These are phyloP conservation scores for Physcomitrium patens DNA, from an alignment of 225 moss, liverwort and hornwort genomes.

Conservation along the genomic window DNA sequence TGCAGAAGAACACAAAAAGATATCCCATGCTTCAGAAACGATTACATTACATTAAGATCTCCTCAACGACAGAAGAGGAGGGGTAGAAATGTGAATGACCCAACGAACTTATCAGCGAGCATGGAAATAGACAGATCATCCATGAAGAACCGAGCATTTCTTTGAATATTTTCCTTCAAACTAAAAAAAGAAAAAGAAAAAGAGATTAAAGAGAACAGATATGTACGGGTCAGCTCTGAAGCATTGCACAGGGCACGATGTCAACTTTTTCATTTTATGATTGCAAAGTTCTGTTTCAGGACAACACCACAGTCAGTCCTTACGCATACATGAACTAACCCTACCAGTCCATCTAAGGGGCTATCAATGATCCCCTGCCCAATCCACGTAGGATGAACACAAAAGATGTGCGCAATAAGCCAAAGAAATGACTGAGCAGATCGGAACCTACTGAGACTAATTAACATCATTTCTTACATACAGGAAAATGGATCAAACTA, in stretches of 20 bases:
- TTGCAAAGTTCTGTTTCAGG: slow-evolving; percentile 38
- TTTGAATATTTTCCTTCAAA: not conserved
- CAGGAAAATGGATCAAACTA: not conserved
- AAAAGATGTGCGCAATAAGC: not conserved
- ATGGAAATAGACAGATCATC: not conserved
- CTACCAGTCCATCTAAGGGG: not conserved
- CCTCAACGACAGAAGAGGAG: not conserved
- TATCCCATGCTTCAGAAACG: slow-evolving; percentile 1
- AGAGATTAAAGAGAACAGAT: not conserved
- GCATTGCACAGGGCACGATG: slow-evolving; percentile 54
- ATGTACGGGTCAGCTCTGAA: slow-evolving; percentile 66
- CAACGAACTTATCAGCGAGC: not conserved
- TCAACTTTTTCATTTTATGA: slow-evolving; percentile 28
- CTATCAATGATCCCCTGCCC: not conserved
- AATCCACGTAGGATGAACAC: not conserved
- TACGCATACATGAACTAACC: not conserved
- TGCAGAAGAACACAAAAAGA: slow-evolving; percentile 31
- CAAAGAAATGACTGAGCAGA: too few species aligned
- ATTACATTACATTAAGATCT: not conserved
- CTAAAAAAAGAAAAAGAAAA: not conserved
- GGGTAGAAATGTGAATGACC: not conserved
- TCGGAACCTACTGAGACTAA: not conserved
- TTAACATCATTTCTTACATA: not conserved
- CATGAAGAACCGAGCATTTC: slow-evolving; percentile 3
- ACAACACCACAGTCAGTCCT: not conserved